These are phyloP conservation scores for Hsuehochloa calcarea DNA, from an alignment of 176 grass and related monocot species.

Conservation along the genomic window DNA sequence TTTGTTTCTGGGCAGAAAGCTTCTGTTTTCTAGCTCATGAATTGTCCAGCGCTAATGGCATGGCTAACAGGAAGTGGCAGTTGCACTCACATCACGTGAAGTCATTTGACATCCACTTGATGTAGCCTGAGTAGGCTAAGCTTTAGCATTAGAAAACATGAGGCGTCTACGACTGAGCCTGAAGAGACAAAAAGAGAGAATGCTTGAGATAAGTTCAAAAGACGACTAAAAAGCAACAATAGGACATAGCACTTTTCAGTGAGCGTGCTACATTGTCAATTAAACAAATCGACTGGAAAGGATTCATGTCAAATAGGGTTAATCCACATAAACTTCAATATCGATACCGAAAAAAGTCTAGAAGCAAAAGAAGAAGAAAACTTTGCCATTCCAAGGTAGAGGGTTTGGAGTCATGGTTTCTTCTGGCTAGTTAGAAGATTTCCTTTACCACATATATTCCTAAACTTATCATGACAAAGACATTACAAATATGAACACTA, in stretches of 20 bases:
- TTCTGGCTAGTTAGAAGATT: background rate
- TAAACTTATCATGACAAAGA: conserved; percentile 7
- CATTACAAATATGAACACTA: background rate
- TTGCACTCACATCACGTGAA: conserved; percentile 38
- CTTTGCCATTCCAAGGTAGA: background rate
- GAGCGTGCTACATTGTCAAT: conserved; percentile 20
- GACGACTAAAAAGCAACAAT: conserved; percentile 18
- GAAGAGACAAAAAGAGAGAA: conserved; percentile 36
- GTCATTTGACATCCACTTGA: conserved; percentile 26
- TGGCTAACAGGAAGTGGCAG: conserved; percentile 37
- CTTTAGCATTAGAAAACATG: conserved; percentile 26
- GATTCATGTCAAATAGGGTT: background rate
- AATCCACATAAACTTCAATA: background rate
- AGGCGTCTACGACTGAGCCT: background rate
- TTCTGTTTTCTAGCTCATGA: conserved; percentile 31
- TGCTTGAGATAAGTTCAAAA: conserved; percentile 31
- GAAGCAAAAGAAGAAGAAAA: background rate
- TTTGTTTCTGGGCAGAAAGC: conserved; percentile 31
- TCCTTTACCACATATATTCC: conserved; percentile 1
- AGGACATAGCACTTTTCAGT: conserved; percentile 8
- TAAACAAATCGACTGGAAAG: conserved; percentile 9
- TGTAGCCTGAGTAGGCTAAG: conserved; percentile 26
- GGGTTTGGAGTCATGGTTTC: background rate
- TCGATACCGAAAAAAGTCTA: background rate
- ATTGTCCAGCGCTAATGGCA: background rate